phyloP scores from a whole-genome alignment of 495 filamentous ascomycete genomes.

The Neurospora discreta region DNA sequence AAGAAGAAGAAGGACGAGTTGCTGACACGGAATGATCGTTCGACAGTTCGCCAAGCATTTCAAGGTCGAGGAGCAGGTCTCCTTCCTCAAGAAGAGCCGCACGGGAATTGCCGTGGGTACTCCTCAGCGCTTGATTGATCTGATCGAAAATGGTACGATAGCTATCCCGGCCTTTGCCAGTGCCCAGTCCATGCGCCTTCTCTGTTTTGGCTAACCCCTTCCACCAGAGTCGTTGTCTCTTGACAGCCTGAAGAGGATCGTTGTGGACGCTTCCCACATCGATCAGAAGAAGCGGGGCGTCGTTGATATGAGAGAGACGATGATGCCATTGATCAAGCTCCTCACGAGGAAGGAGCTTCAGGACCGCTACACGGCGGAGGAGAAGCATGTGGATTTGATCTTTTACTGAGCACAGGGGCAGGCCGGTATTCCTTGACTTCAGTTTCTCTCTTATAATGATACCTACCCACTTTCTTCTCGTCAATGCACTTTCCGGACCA shows the following conservation, averaged over 20 bases:
- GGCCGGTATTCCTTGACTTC: background rate
- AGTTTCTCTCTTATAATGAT: background rate
- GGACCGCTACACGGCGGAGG: slow-evolving; percentile 47
- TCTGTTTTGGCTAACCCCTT: slow-evolving; percentile 10
- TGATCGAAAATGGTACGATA: slow-evolving; percentile 63
- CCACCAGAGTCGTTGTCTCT: slow-evolving; percentile 53
- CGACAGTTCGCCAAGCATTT: slow-evolving; percentile 85
- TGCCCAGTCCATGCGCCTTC: background rate
- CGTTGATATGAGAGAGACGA: slow-evolving; percentile 86
- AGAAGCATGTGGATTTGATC: slow-evolving; percentile 43
- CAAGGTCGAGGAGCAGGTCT: slow-evolving; percentile 78
- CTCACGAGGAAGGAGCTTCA: slow-evolving; percentile 58
- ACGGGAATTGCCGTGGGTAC: slow-evolving; percentile 85
- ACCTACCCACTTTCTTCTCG: background rate
- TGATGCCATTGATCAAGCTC: slow-evolving; percentile 59
- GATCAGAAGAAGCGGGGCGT: slow-evolving; percentile 88
- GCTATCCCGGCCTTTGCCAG: too few species aligned
- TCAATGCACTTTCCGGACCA: background rate
- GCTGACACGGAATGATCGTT: background rate
- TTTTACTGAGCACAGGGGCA: slow-evolving; percentile 37
- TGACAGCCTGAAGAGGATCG: slow-evolving; percentile 59
- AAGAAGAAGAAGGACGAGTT: background rate
- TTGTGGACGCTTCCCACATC: slow-evolving; percentile 81
- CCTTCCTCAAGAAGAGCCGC: slow-evolving; percentile 57
- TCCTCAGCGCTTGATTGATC: slow-evolving; percentile 65